Percentiles rank a stretch among this genome's conserved stretches.
Evolutionary conservation across 495 filamentous ascomycete species (phyloP).

Genomic region (Cryomyces minteri): DNA sequence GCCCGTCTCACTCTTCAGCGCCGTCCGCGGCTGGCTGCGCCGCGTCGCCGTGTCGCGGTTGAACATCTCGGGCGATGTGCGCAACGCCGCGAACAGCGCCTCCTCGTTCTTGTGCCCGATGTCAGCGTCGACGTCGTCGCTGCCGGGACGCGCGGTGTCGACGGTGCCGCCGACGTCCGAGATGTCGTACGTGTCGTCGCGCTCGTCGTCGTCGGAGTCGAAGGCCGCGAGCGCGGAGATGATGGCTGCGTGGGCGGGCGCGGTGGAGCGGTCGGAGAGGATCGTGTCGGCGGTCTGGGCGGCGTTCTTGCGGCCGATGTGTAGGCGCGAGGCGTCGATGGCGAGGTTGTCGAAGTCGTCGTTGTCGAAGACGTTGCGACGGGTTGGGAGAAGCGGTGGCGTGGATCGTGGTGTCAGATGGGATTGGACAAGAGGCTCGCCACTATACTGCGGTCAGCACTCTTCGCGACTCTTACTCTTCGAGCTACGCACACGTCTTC

Average conservation of each 20-base stretch:
- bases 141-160: constrained; percentile 31
- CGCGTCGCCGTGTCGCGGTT: constrained; percentile 48
- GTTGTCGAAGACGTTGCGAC: constrained; percentile 58
- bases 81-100: constrained; percentile 48
- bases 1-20: constrained; percentile 57
- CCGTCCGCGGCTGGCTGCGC: constrained; percentile 35
- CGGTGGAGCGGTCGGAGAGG: constrained; percentile 31
- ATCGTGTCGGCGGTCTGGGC: constrained; percentile 44
- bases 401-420: constrained; percentile 24
- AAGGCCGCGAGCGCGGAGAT: constrained; percentile 79
- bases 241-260: constrained; percentile 57
- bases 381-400: constrained; percentile 20
- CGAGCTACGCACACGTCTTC: constrained; percentile 28
- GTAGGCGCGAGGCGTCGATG: constrained; percentile 39
- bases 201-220: constrained; percentile 89
- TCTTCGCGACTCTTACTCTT: constrained; percentile 13
- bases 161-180: constrained; percentile 82
- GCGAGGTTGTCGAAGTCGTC: constrained; percentile 65
- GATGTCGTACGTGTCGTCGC: constrained; percentile 90
- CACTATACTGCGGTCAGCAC: not conserved
- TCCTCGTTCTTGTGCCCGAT: constrained; percentile 16
- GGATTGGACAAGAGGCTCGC: constrained; percentile 15
- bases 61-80: constrained; percentile 42
- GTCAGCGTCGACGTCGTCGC: constrained; percentile 20
- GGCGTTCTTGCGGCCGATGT: constrained; percentile 54